Evolutionary conservation across 2,329 filamentous ascomycete genomes (phyloP).

Genomic region (Trichoderma sp.): DNA sequence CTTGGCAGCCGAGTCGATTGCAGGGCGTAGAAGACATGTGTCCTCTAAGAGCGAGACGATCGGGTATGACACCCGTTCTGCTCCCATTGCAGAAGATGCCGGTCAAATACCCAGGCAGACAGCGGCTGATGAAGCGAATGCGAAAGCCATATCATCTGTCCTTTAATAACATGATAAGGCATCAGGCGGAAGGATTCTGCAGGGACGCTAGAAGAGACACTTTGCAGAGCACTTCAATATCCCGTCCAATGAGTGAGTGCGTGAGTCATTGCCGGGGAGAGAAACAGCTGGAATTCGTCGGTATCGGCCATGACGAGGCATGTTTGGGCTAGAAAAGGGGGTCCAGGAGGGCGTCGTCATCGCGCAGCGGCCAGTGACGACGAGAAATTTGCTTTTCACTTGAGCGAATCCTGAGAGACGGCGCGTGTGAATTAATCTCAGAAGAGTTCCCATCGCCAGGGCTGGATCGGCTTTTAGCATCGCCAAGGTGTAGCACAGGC

Average conservation of each 20-base stretch:
- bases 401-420: not conserved
- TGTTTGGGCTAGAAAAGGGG: too few relatives aligned
- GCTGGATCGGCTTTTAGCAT: not conserved
- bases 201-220: not conserved
- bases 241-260: not conserved
- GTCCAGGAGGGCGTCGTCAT: not conserved
- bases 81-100: not conserved
- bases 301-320: not conserved
- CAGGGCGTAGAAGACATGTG: not conserved
- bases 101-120: not conserved
- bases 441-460: too few relatives aligned
- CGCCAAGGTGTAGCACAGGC: not conserved
- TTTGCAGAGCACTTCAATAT: not conserved
- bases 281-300: too few relatives aligned
- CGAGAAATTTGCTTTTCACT: not conserved
- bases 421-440: not conserved
- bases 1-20: slow-evolving; percentile 18
- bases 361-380: not conserved
- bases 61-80: not conserved
- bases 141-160: not conserved
- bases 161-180: not conserved
- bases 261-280: slow-evolving; percentile 1
- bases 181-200: not conserved
- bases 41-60: not conserved
- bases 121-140: not conserved